A percentile compares a stretch with the other conserved stretches of the same genome.
These are phyloP conservation scores for Penicillium crustosum DNA, from an alignment of 2,329 filamentous ascomycete species.

Conservation along the genomic window DNA sequence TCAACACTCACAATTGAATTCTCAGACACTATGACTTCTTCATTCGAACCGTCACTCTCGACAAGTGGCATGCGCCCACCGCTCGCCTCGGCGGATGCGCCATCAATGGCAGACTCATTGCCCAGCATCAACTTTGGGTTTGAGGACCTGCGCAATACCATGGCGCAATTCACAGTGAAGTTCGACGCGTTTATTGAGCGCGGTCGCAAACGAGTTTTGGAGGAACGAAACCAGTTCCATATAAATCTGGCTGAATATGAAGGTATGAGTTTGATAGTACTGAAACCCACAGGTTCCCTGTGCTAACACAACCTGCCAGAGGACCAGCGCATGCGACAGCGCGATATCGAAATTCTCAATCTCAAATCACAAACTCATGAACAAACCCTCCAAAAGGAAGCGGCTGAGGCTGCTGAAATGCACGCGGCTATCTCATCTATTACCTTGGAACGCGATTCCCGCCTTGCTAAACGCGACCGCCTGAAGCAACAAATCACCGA, in stretches of 20 bases:
- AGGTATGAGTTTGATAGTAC: constrained; percentile 55
- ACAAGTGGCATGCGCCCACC: constrained; percentile 55
- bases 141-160: constrained; percentile 89
- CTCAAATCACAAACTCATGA: constrained; percentile 57
- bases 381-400: constrained; percentile 59
- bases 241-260: constrained; percentile 86
- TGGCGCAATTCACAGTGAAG: constrained; percentile 84
- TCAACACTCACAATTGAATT: background rate
- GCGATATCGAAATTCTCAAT: constrained; percentile 75
- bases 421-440: constrained; percentile 59
- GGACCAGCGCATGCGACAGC: constrained; percentile 85
- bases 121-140: constrained; percentile 94
- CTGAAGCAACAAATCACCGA: constrained; percentile 57
- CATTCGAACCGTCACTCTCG: constrained; percentile 60
- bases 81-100: constrained; percentile 52
- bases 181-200: constrained; percentile 95
- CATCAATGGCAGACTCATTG: constrained; percentile 66
- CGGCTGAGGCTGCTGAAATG: constrained; percentile 63
- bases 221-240: constrained; percentile 91
- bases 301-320: constrained; percentile 54
- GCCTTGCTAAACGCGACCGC: constrained; percentile 55
- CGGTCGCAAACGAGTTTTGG: constrained; percentile 81
- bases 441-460: constrained; percentile 56
- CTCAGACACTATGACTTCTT: constrained; percentile 36
- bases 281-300: background rate